Base-by-base conservation (phyloP, 495 filamentous ascomycete species). In the Penicillium egyptiacum region DNA sequence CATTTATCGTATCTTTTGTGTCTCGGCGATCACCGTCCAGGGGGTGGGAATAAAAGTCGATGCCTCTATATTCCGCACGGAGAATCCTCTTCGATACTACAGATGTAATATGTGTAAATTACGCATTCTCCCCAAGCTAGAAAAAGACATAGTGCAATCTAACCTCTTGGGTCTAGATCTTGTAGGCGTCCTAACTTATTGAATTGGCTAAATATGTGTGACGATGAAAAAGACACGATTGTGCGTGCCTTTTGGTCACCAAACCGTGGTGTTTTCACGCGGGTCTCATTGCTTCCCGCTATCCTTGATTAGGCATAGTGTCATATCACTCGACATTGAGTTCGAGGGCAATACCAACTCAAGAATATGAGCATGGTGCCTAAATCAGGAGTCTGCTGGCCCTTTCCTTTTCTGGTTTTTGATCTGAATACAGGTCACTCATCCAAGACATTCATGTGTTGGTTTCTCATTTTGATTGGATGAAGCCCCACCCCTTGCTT, bases 121-220 rank as follows among this genome's bases (percentile, higher is more conserved):
- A 35, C 31, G 16, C 33, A 35, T 16, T 35, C 14, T 14, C 14
- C 41, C 23, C 7, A 50, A 35, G 22, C 14, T 22, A 16, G 45
- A 56, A 26, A 39, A 50, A 6, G 16, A 19, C 16, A 37, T 52
- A 56, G 51, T 49, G 42, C 30, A 49, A 56, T 33, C 56, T 49
- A 44, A 50, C 16, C 35, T 51, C 43, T 17, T 56, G 53, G 51
- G 14, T 22, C 47, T 33, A 28, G 19, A 53, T 54, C n/a, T 12
- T 20, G 62, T 14, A 56, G 52, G 53, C 1, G 41, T 5, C 37
- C 43, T 47, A 25, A 46, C 42, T 4, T 8, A 35, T 54, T 31
- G 9, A 28, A 17, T n/a, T 25, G 10, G 20, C 19, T 19, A 31
- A 26, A 8, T n/a, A 26, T 26, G 25, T 6, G 6, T 7, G 25